These are phyloP conservation scores for Leccinum subrobustum DNA, from an alignment of 1,284 basidiomycete genomes.

Conservation along the genomic window DNA sequence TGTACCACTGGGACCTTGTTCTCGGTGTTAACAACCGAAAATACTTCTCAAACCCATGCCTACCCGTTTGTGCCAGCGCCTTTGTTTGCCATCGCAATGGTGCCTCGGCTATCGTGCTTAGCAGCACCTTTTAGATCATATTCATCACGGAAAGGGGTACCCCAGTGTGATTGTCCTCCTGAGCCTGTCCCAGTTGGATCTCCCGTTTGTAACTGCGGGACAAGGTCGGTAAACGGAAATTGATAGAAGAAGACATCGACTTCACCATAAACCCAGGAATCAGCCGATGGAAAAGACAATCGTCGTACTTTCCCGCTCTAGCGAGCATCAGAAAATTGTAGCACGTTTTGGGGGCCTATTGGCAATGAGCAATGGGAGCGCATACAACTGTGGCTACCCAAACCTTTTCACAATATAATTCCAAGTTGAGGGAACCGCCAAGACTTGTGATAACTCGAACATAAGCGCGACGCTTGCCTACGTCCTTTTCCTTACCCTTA, in stretches of 20 bases:
- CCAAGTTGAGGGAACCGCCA: conserved; percentile 85
- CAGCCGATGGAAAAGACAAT: conserved; percentile 88
- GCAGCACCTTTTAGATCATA: conserved; percentile 82
- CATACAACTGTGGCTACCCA: not conserved
- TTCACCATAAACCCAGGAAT: conserved; percentile 96
- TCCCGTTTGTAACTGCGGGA: conserved; percentile 82
- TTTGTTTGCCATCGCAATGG: conserved; percentile 90
- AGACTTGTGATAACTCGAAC: conserved; percentile 89
- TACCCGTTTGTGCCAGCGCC: conserved; percentile 83
- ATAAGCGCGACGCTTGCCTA: conserved; percentile 86
- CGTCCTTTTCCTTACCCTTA: conserved; percentile 89
- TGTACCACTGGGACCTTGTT: conserved; percentile 83
- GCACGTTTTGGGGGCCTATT: conserved; percentile 91
- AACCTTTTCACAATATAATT: conserved; percentile 90
- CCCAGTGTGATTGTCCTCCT: conserved; percentile 95
- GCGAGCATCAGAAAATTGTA: conserved; percentile 97
- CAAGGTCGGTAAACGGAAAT: not conserved
- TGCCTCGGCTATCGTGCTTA: conserved; percentile 80
- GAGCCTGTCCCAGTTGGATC: conserved; percentile 96
- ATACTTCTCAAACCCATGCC: conserved; percentile 20
- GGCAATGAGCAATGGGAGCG: not conserved
- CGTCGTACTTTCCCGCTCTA: conserved; percentile 85
- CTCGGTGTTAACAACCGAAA: conserved; percentile 3
- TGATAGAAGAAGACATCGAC: conserved; percentile 2
- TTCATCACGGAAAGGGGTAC: conserved; percentile 93